Conservation (phyloP, 257 asterid species). For the Capsicum pubescens region DNA sequence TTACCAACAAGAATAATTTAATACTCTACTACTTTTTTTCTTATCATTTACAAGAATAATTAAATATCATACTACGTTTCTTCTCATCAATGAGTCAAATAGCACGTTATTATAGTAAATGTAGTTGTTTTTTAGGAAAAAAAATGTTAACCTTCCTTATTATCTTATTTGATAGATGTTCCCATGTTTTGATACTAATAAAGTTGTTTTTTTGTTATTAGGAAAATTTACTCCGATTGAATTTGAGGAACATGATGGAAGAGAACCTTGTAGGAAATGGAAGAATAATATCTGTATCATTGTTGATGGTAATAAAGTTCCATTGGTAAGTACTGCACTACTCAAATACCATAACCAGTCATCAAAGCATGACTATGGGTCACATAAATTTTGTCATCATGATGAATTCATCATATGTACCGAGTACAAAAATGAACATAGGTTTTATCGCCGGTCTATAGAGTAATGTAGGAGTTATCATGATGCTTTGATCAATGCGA, state of each 20-base stretch:
- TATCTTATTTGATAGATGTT: not conserved
- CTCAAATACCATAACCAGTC: slow-evolving; percentile 53
- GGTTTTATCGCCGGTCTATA: slow-evolving; percentile 50
- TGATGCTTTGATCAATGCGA: slow-evolving; percentile 44
- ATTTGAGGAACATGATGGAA: slow-evolving; percentile 63
- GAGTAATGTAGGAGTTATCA: slow-evolving; percentile 56
- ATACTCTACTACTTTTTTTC: no score
- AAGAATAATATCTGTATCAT: slow-evolving; percentile 58
- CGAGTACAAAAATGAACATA: slow-evolving; percentile 41
- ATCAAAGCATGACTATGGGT: slow-evolving; percentile 45
- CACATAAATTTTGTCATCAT: slow-evolving; percentile 45
- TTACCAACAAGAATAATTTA: not conserved
- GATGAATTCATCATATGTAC: slow-evolving; percentile 57
- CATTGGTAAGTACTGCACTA: slow-evolving; percentile 49
- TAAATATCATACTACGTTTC: not conserved
- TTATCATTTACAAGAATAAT: not conserved
- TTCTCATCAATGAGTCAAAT: not conserved
- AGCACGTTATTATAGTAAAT: not conserved
- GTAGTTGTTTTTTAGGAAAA: not conserved
- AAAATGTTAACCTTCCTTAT: not conserved
- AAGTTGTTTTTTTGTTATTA: slow-evolving; percentile 12
- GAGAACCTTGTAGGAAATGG: slow-evolving; percentile 59
- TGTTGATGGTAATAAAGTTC: slow-evolving; percentile 53
- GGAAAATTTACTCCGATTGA: slow-evolving; percentile 61
- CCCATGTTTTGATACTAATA: not conserved